Conservation (phyloP, 305 asterid genomes). For the Rubia balearica region DNA sequence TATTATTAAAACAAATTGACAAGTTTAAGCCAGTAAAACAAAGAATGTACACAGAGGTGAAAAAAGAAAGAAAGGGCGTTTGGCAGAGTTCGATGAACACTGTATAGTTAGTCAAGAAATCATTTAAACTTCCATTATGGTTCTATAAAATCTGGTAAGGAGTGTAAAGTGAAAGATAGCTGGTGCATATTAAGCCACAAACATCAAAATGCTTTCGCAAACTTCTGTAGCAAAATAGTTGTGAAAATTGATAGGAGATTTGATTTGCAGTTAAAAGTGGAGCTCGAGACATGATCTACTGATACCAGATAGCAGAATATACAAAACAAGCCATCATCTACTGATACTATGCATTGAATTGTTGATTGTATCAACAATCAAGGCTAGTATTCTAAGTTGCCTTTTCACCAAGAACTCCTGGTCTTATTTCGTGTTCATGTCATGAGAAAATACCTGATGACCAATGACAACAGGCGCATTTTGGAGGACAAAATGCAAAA, state of each 20-base stretch:
- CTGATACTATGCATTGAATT: background rate
- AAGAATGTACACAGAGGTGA: background rate
- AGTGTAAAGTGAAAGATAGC: background rate
- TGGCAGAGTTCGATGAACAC: background rate
- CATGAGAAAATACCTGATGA: conserved; percentile 52
- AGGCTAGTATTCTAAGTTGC: background rate
- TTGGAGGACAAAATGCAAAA: conserved; percentile 83
- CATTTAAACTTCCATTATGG: background rate
- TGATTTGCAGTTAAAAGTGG: background rate
- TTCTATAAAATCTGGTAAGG: background rate
- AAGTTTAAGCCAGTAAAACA: background rate
- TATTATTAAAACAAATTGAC: background rate
- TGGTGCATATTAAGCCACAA: background rate
- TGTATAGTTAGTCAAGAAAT: background rate
- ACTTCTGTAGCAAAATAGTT: background rate
- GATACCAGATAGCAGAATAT: background rate
- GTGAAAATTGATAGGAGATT: too few relatives aligned
- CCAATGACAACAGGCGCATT: conserved; percentile 94
- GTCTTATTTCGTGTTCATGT: background rate
- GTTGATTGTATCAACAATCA: background rate
- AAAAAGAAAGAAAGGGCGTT: background rate
- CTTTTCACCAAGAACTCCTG: background rate
- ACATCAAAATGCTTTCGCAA: background rate
- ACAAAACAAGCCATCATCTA: background rate
- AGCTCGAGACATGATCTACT: background rate